A percentile compares a stretch with the other conserved stretches of the same genome.
phyloP scores from a whole-genome alignment of 768 basidiomycete genomes.

The Lactarius vividus region DNA sequence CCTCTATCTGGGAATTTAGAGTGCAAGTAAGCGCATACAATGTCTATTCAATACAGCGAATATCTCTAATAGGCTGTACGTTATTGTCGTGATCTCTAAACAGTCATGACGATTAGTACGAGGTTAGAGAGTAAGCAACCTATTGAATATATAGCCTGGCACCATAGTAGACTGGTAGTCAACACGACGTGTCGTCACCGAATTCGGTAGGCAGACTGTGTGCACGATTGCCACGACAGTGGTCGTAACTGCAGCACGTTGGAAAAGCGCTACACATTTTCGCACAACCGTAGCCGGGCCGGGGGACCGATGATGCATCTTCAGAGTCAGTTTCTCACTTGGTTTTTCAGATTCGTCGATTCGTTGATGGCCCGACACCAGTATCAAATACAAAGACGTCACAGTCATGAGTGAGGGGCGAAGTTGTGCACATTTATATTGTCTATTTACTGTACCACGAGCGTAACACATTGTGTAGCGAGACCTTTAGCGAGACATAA shows the following conservation, averaged over 20 bases:
- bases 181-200: not conserved
- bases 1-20: not conserved
- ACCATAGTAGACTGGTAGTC: not conserved
- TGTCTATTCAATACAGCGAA: not conserved
- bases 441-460: not conserved
- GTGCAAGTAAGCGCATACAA: not conserved
- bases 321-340: too few relatives aligned
- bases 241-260: too few relatives aligned
- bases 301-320: too few relatives aligned
- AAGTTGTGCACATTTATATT: not conserved
- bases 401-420: not conserved
- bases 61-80: not conserved
- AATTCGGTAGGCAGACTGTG: not conserved
- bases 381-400: too few relatives aligned
- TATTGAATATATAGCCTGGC: not conserved
- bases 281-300: too few relatives aligned
- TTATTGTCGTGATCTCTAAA: not conserved
- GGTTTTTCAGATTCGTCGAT: too few relatives aligned
- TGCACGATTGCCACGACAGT: not conserved
- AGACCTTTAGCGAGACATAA: not conserved
- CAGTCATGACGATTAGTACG: not conserved
- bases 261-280: too few relatives aligned
- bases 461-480: not conserved
- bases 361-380: too few relatives aligned
- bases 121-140: not conserved